These are phyloP conservation scores for Sphaerulina populicola DNA, from an alignment of 2,329 filamentous ascomycete species.

Conservation along the genomic window DNA sequence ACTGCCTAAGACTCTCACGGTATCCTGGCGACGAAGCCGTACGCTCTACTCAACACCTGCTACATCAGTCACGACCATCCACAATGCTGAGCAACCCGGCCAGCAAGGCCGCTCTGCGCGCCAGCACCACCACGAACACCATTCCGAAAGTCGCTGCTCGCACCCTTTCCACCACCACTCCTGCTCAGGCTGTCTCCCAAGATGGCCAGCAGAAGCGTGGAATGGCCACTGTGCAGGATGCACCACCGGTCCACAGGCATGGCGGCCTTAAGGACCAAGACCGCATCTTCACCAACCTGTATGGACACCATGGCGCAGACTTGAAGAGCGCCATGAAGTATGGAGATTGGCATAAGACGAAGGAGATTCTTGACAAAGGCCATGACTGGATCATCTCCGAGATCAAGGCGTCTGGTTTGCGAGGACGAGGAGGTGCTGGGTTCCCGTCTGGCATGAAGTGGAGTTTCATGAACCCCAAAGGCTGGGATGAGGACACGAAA, in stretches of 20 bases:
- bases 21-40: conserved; percentile 26
- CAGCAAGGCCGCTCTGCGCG: conserved; percentile 27
- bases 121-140: conserved; percentile 21
- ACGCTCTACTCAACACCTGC: background rate
- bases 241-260: conserved; percentile 56
- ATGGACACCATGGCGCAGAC: conserved; percentile 83
- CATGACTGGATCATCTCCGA: conserved; percentile 98
- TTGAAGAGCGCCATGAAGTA: conserved; percentile 93
- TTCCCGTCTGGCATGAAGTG: conserved; percentile 99
- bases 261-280: conserved; percentile 92
- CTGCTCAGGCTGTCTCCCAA: conserved; percentile 25
- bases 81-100: conserved; percentile 30
- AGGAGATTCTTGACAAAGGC: conserved; percentile 94
- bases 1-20: background rate
- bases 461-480: conserved; percentile 98
- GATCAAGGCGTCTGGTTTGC: conserved; percentile 90
- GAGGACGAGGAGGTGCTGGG: conserved; percentile 92
- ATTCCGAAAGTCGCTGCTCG: conserved; percentile 30
- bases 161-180: conserved; percentile 23
- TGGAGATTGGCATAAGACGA: conserved; percentile 99
- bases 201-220: conserved; percentile 51
- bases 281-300: conserved; percentile 98
- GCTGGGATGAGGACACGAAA: conserved; percentile 96
- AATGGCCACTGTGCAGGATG: conserved; percentile 53
- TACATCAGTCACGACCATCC: conserved; percentile 5